Evolutionary conservation across 2,329 filamentous ascomycete species (phyloP), one percentile per base, ranked within the genome.

Genomic region (Verticillium tricorpus): DNA sequence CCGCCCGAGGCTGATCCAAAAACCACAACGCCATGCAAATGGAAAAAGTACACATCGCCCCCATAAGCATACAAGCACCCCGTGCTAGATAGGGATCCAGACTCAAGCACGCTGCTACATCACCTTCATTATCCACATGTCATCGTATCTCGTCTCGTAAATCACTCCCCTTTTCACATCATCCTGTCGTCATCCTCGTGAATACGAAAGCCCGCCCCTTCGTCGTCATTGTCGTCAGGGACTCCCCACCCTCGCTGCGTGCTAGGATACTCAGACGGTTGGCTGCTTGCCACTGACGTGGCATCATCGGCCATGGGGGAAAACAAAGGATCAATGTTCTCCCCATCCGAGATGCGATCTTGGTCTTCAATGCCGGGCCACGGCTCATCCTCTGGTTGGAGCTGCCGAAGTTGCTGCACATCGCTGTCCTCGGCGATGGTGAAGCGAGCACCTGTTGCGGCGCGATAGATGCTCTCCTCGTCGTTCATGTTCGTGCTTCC

Each of bases 341-440:
- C 84, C 2, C 75, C 77, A 58, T 85, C 79, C 0, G 76, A 78
- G 65, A 77, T 74, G 54, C 72, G 69, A 17, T 77, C 78, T 60
- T 73, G 73, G 61, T 82, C 83, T 64, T 85, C 83, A 57, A 86
- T 82, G 9, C 84, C 84, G 0, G 78, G 81, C 82, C 83, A 85
- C 2, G 79, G 78, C 63, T 85, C 80, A 63, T 87, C 85, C 67
- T 86, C 82, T 1, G 82, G 82, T 62, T 70, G 73, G 28, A 76
- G 65, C 62, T 70, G 73, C 64, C 69, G 69, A 55, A 67, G 65
- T 14, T 70, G 71, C 34, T 75, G 15, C 73, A 74, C 32, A 62
- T 76, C 67, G 65, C 78, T 69, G 64, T 70, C 69, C 39, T 69
- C 69, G 8, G 45, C 45, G 11, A 52, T 52, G 45, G 45, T 52